Evolutionary conservation across 805 yeast genomes (phyloP).

Genomic region (Lipomyces oligophaga): DNA sequence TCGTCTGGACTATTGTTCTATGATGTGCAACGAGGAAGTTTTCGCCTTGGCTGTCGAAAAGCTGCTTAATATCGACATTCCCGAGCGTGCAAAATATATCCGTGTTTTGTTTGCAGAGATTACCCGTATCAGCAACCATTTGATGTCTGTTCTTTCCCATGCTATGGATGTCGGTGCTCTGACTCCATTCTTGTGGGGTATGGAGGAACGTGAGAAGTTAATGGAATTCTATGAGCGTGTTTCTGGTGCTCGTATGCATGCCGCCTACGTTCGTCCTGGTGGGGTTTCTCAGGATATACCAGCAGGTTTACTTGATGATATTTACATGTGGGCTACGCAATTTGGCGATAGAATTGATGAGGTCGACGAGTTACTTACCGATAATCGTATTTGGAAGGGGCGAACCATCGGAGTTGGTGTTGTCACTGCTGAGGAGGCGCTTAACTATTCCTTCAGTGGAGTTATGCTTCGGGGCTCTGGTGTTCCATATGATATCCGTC

Average conservation of each 20-base stretch:
- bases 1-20: constrained; percentile 74
- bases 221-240: constrained; percentile 92
- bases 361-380: constrained; percentile 82
- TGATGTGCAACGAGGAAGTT: constrained; percentile 90
- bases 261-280: constrained; percentile 87
- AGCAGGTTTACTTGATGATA: constrained; percentile 79
- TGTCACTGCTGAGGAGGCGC: constrained; percentile 81
- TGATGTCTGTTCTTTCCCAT: constrained; percentile 81
- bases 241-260: constrained; percentile 83
- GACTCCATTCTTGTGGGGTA: constrained; percentile 91
- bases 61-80: constrained; percentile 77
- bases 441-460: constrained; percentile 75
- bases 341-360: constrained; percentile 91
- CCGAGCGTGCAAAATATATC: constrained; percentile 77
- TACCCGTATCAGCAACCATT: constrained; percentile 76
- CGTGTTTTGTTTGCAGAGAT: constrained; percentile 84
- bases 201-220: constrained; percentile 87
- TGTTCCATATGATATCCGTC: constrained; percentile 80
- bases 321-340: constrained; percentile 94
- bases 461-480: constrained; percentile 92
- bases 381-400: constrained; percentile 88
- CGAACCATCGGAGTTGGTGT: constrained; percentile 78
- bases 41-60: constrained; percentile 81
- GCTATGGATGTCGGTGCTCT: constrained; percentile 94
- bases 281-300: constrained; percentile 89